Conservation (phyloP, 2,329 filamentous ascomycete genomes). For the Madurella mycetomatis region DNA sequence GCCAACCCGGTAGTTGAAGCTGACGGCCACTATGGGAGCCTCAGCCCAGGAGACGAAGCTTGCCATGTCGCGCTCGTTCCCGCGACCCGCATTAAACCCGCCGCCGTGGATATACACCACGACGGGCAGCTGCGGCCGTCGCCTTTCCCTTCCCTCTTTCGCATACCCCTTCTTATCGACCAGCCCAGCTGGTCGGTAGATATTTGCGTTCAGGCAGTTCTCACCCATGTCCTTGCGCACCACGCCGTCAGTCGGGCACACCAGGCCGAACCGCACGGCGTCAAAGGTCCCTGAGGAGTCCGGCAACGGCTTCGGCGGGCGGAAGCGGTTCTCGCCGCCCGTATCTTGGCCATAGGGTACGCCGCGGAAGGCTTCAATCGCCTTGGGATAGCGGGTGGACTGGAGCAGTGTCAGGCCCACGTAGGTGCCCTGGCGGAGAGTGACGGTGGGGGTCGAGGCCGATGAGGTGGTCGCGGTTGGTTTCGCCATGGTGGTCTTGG, state of each 20-base stretch:
- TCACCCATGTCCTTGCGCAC: constrained; percentile 35
- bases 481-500: neutral
- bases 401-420: constrained; percentile 33
- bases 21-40: constrained; percentile 52
- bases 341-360: constrained; percentile 46
- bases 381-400: constrained; percentile 29
- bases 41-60: constrained; percentile 56
- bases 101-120: constrained; percentile 62
- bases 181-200: constrained; percentile 40
- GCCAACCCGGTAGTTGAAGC: constrained; percentile 61
- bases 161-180: constrained; percentile 26
- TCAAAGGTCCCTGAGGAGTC: constrained; percentile 25
- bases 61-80: constrained; percentile 54
- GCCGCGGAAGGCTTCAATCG: constrained; percentile 46
- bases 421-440: constrained; percentile 39
- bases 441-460: constrained; percentile 22
- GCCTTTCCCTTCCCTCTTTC: neutral
- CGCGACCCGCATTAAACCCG: constrained; percentile 53
- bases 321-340: constrained; percentile 43
- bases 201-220: constrained; percentile 50
- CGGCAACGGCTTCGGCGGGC: constrained; percentile 34
- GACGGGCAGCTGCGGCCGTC: constrained; percentile 38
- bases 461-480: neutral
- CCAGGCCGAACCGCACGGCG: constrained; percentile 35
- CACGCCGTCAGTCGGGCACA: constrained; percentile 35